Conservation (phyloP, 2,329 filamentous ascomycete genomes). For the Huntiella savannae region DNA sequence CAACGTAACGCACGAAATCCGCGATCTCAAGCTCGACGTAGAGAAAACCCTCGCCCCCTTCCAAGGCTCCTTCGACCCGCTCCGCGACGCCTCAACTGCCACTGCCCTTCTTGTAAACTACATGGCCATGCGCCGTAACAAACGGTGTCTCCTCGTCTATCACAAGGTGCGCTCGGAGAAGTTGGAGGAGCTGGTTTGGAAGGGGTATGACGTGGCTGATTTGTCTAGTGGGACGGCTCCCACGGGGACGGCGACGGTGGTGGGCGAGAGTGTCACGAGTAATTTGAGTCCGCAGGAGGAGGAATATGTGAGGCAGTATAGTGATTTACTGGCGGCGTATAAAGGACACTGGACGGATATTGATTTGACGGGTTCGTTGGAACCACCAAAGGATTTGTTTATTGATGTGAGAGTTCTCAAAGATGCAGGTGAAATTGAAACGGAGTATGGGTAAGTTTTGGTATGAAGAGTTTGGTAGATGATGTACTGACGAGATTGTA, state of each 20-base stretch:
- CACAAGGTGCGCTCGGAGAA: slow-evolving; percentile 81
- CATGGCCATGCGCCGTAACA: slow-evolving; percentile 86
- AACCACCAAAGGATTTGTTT: slow-evolving; percentile 87
- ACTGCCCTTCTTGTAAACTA: slow-evolving; percentile 86
- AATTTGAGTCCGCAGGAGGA: slow-evolving; percentile 89
- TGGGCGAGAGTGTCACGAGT: slow-evolving; percentile 24
- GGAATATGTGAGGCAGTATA: slow-evolving; percentile 84
- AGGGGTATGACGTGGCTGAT: slow-evolving; percentile 66
- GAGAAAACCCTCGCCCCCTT: slow-evolving; percentile 62
- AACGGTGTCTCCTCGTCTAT: slow-evolving; percentile 85
- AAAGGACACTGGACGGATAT: slow-evolving; percentile 98
- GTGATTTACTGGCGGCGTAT: slow-evolving; percentile 81
- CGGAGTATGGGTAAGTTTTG: slow-evolving; percentile 73
- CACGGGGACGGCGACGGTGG: slow-evolving; percentile 13
- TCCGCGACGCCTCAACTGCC: slow-evolving; percentile 62
- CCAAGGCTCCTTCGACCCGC: slow-evolving; percentile 68
- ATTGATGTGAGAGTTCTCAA: slow-evolving; percentile 92
- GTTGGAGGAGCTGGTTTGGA: slow-evolving; percentile 86
- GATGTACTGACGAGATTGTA: slow-evolving; percentile 20
- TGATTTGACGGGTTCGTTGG: slow-evolving; percentile 80
- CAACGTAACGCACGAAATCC: slow-evolving; percentile 72
- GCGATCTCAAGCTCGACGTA: slow-evolving; percentile 79
- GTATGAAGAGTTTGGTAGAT: background rate
- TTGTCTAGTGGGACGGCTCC: slow-evolving; percentile 35
- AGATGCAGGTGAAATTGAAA: slow-evolving; percentile 96